Conservation (phyloP, 768 basidiomycete species). For the Panaeolus papilionaceus region DNA sequence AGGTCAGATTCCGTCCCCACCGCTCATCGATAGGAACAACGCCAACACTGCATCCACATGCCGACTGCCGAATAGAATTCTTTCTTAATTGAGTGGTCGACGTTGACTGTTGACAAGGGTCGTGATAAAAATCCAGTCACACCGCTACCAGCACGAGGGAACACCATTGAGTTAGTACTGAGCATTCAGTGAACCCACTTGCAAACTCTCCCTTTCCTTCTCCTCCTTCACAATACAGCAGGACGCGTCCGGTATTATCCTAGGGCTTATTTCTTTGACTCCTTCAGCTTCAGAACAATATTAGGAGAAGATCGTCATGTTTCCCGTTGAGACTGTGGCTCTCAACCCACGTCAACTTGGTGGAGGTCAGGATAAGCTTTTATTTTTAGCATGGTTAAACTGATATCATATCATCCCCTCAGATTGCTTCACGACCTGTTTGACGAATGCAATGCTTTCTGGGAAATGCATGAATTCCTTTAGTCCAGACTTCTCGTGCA, state of each 20-base stretch:
- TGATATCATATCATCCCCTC: background rate
- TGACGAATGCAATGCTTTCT: background rate
- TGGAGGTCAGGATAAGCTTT: background rate
- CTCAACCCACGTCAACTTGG: background rate
- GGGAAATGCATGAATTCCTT: background rate
- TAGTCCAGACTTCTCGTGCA: background rate
- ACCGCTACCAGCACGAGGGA: conserved; percentile 2
- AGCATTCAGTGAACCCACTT: no score
- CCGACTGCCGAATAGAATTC: conserved; percentile 5
- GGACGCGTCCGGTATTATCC: background rate
- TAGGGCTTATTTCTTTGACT: background rate
- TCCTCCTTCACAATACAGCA: background rate
- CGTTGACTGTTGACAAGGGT: conserved; percentile 7
- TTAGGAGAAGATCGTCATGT: no score
- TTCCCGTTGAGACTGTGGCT: no score
- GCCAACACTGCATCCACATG: background rate
- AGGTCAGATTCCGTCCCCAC: background rate
- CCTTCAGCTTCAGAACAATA: background rate
- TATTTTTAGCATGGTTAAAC: background rate
- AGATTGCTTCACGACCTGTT: conserved; percentile 6
- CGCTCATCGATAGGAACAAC: background rate
- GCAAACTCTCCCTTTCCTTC: background rate
- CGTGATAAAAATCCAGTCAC: background rate
- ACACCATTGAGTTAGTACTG: background rate
- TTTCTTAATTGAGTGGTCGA: conserved; percentile 2